Evolutionary conservation across 1,284 basidiomycete genomes (phyloP).

Genomic region (Kalmanozyma brasiliensis): DNA sequence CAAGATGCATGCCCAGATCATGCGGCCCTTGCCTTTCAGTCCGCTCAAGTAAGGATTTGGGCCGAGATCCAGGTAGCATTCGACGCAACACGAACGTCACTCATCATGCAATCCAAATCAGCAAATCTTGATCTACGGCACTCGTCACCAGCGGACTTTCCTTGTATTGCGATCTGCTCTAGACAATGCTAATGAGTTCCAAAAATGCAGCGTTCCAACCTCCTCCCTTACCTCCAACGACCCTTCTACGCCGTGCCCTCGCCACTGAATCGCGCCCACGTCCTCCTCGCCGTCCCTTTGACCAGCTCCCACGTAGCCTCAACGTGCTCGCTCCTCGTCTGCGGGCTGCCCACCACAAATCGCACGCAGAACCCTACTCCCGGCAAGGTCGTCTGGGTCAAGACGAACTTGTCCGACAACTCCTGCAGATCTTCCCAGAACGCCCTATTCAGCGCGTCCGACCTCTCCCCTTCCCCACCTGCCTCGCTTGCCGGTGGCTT

Average conservation of each 20-base stretch:
- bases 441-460: conserved; percentile 52
- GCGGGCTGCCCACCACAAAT: conserved; percentile 56
- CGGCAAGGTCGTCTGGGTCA: conserved; percentile 64
- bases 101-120: too few species aligned
- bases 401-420: conserved; percentile 40
- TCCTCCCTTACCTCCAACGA: not conserved
- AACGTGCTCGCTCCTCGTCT: conserved; percentile 47
- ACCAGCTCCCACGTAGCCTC: conserved; percentile 45
- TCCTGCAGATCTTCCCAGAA: conserved; percentile 50
- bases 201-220: too few species aligned
- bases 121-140: too few species aligned
- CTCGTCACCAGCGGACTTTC: too few species aligned
- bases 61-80: not conserved
- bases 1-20: conserved; percentile 67
- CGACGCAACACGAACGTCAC: not conserved
- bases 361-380: conserved; percentile 59
- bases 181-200: too few species aligned
- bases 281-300: conserved; percentile 18
- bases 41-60: conserved; percentile 36
- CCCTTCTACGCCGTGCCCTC: not conserved
- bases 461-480: conserved; percentile 1
- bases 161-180: too few species aligned
- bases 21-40: conserved; percentile 57
- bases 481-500: conserved; percentile 6
- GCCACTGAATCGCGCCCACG: conserved; percentile 16